Percentiles rank a stretch among this genome's conserved stretches.
Conservation (phyloP, 164 flowering plant genomes). For the Brasenia schreberi region DNA sequence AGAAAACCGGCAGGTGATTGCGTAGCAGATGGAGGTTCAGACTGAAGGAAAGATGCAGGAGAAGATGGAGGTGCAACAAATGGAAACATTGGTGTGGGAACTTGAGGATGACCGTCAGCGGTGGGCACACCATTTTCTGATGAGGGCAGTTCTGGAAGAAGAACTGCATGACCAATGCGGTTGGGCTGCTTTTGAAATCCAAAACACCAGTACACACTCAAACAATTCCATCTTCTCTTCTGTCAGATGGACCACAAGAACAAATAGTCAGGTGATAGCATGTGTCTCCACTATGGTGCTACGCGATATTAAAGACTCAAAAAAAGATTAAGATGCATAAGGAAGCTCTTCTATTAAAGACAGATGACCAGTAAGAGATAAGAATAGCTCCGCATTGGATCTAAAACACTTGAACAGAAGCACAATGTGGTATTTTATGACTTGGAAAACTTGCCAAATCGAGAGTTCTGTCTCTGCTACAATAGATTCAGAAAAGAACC, state of each 20-base stretch:
- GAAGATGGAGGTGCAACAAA: conserved; percentile 95
- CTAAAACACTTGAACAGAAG: too few relatives aligned
- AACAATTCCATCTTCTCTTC: conserved; percentile 87
- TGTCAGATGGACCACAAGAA: conserved; percentile 13
- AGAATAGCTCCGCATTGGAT: too few relatives aligned
- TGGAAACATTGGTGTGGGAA: conserved; percentile 34
- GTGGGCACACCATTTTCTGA: conserved; percentile 16
- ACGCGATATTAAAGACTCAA: too few relatives aligned
- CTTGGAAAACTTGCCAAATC: too few relatives aligned
- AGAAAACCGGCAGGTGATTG: conserved; percentile 66
- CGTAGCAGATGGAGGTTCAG: conserved; percentile 74
- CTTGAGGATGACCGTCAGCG: conserved; percentile 26
- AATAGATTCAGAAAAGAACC: too few relatives aligned
- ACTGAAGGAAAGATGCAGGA: conserved; percentile 86
- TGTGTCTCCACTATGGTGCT: too few relatives aligned
- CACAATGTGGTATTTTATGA: too few relatives aligned
- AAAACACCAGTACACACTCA: conserved; percentile 80
- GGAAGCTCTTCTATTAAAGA: too few relatives aligned
- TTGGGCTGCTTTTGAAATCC: conserved; percentile 43
- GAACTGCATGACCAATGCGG: conserved; percentile 67
- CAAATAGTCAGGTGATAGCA: too few relatives aligned
- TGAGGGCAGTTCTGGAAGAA: conserved; percentile 43
- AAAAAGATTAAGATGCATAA: too few relatives aligned
- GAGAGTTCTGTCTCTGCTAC: too few relatives aligned
- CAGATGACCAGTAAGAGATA: too few relatives aligned